Evolutionary conservation across 805 yeast species (phyloP), one percentile per base, ranked within the genome.

Genomic region (Hanseniaspora lachancei): DNA sequence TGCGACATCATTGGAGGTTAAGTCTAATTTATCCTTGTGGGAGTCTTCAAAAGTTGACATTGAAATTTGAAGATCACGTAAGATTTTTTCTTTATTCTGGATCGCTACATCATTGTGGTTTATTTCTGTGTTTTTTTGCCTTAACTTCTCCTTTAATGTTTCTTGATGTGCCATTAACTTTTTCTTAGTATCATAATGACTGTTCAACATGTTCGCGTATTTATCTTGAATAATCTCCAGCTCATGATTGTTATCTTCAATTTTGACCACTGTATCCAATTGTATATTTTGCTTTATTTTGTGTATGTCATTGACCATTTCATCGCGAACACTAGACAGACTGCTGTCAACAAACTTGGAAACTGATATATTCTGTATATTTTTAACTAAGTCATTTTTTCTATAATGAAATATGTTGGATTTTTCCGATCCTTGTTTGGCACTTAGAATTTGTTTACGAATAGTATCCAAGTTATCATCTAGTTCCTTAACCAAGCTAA

Each of bases 361-460:
- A 41, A 23, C 15, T 4, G 44, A 20, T 9, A 27, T 9, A 21
- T 21, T 15, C 15, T 41, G 18, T 6, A 41, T 9, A 13, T 8
- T 13, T 7, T 15, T 15, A 10, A n/a, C 6, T 34, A 62, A 24
- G 1, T 62, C 57, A 15, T 58, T 57, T 57, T 62, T 67, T 55
- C 64, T 46, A 47, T 81, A 62, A 0, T 74, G 70, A 3, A 80
- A 62, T 59, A 77, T 79, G 0, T 87, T 83, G 58, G 77, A 71
- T 2, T 74, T 61, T 49, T 81, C 89, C 0, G 84, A 72, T 62
- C 79, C 83, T 61, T 76, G 74, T 60, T 78, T 82, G 3, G 77
- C 74, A 16, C 70, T 67, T 5, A 77, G 63, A 15, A 86, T 70
- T 21, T 78, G 74, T 18, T 72, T 72, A 56, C 77, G 76, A 16